Percentiles rank a stretch among this genome's conserved stretches.
These are phyloP conservation scores for Turritis glabra DNA, from an alignment of 345 rosid genomes.

Conservation along the genomic window DNA sequence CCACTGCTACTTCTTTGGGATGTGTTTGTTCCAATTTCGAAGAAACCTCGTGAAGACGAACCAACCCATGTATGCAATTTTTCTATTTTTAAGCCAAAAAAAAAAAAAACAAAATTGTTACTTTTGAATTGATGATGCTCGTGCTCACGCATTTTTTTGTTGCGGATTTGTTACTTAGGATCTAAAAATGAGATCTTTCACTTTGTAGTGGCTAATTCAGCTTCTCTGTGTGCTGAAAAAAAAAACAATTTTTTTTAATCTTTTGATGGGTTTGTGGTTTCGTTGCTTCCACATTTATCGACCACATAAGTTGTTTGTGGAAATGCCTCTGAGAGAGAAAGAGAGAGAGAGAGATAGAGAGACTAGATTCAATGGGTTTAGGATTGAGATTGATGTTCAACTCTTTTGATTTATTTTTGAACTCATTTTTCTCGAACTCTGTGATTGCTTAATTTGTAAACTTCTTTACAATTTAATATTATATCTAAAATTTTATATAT, in stretches of 20 bases:
- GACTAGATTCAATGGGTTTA: conserved; percentile 74
- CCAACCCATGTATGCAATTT: conserved; percentile 52
- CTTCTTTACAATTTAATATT: conserved; percentile 13
- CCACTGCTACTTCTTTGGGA: conserved; percentile 42
- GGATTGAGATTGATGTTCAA: conserved; percentile 82
- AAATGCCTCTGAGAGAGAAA: conserved; percentile 27
- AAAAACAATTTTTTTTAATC: background rate
- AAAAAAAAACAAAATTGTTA: too few relatives aligned
- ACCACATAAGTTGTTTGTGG: conserved; percentile 36
- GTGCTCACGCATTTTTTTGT: conserved; percentile 10
- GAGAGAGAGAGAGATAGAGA: conserved; percentile 41
- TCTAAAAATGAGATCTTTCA: conserved; percentile 55
- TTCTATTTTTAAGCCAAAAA: too few relatives aligned
- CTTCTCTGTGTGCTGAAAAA: conserved; percentile 38
- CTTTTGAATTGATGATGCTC: background rate
- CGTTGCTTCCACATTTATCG: conserved; percentile 28
- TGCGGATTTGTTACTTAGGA: conserved; percentile 47
- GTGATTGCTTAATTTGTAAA: conserved; percentile 47
- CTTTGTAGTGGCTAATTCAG: conserved; percentile 31
- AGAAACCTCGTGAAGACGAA: conserved; percentile 49
- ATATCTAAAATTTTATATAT: conserved; percentile 24
- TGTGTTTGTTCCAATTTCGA: conserved; percentile 44
- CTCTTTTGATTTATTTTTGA: conserved; percentile 37
- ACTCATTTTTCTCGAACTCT: conserved; percentile 50
- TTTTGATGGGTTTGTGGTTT: background rate